Conservation (phyloP, 169 alveolate genomes). For the Plasmodium reichenowi region DNA sequence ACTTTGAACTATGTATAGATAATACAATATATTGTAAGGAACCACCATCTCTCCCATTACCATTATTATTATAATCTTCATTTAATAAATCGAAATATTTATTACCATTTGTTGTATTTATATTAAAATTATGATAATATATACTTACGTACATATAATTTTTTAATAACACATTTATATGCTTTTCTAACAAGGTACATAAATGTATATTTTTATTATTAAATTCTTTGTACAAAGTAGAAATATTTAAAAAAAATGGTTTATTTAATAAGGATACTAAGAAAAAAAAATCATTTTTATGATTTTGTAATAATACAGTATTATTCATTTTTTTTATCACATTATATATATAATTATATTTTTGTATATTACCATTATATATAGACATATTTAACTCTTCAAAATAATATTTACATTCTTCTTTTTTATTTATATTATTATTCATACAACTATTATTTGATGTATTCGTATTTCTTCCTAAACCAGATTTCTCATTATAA, state of each 20-base stretch:
- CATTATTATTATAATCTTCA: conserved; percentile 2
- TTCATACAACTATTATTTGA: not conserved
- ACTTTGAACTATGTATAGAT: conserved; percentile 68
- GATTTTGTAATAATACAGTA: conserved; percentile 57
- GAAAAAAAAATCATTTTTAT: conserved; percentile 70
- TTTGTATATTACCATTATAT: conserved; percentile 61
- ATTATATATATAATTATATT: conserved; percentile 56
- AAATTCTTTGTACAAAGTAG: conserved; percentile 75
- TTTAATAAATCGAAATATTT: conserved; percentile 65
- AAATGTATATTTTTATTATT: conserved; percentile 69
- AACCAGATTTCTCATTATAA: not conserved
- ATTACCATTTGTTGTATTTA: conserved; percentile 24
- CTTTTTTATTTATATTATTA: conserved; percentile 12
- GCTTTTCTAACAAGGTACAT: conserved; percentile 72
- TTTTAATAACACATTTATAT: conserved; percentile 55
- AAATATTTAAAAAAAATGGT: conserved; percentile 71
- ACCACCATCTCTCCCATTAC: not conserved
- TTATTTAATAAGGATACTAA: conserved; percentile 66
- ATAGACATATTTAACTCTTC: conserved; percentile 72
- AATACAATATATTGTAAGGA: conserved; percentile 68
- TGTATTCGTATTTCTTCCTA: not conserved
- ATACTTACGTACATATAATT: conserved; percentile 75
- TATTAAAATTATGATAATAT: conserved; percentile 70
- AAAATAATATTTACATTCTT: conserved; percentile 50
- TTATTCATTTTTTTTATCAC: conserved; percentile 77